These are phyloP conservation scores for Moniliophthora roreri DNA, from an alignment of 1,284 basidiomycete species.

Conservation along the genomic window DNA sequence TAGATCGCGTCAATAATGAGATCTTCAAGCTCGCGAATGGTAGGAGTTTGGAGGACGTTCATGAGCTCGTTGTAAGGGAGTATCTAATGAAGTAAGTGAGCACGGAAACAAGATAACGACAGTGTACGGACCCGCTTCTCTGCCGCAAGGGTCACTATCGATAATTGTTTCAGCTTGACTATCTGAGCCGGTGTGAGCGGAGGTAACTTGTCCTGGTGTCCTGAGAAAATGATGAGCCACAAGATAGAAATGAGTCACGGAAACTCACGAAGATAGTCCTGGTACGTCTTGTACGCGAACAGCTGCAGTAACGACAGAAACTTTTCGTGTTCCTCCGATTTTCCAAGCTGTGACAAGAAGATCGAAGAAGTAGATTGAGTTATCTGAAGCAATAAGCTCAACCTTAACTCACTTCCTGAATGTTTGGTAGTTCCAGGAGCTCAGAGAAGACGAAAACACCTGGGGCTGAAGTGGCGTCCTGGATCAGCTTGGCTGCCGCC, in stretches of 20 bases:
- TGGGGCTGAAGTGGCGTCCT: conserved; percentile 83
- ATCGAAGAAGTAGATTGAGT: conserved; percentile 9
- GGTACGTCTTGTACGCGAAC: conserved; percentile 87
- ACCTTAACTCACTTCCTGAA: conserved; percentile 67
- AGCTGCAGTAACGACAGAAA: conserved; percentile 71
- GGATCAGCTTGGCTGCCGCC: conserved; percentile 84
- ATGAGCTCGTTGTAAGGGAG: conserved; percentile 73
- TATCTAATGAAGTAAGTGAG: conserved; percentile 44
- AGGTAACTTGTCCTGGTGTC: conserved; percentile 65
- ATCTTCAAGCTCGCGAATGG: conserved; percentile 87
- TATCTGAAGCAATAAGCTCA: background rate
- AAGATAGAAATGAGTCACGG: background rate
- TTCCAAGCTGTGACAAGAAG: conserved; percentile 52
- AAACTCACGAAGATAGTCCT: conserved; percentile 67
- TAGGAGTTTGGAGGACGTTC: conserved; percentile 65
- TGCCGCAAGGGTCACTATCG: conserved; percentile 80
- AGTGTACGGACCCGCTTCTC: conserved; percentile 62
- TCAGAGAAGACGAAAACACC: conserved; percentile 92
- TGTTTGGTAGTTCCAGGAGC: conserved; percentile 77
- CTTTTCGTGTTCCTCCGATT: conserved; percentile 59
- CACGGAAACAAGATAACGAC: background rate
- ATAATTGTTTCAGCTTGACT: conserved; percentile 89
- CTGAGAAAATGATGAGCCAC: conserved; percentile 34
- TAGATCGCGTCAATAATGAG: conserved; percentile 96
- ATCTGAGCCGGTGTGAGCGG: conserved; percentile 70